A percentile compares a stretch with the other conserved stretches of the same genome.
These are phyloP conservation scores for Cercospora sp. DNA, from an alignment of 2,329 filamentous ascomycete species.

Conservation along the genomic window DNA sequence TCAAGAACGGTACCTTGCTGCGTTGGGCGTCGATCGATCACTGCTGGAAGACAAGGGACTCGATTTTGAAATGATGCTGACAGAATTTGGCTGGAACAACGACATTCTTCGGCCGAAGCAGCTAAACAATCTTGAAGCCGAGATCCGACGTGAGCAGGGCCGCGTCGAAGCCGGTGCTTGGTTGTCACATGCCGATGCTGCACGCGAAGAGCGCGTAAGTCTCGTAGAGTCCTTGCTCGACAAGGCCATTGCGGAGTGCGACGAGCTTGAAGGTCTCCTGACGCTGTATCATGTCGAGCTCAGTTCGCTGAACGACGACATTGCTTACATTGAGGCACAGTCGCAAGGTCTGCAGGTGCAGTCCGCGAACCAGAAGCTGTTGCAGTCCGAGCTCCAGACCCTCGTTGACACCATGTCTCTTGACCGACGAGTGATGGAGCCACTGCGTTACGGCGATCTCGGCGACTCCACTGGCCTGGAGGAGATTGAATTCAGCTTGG, in stretches of 20 bases:
- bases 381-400: constrained; percentile 84
- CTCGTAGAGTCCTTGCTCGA: constrained; percentile 85
- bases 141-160: constrained; percentile 83
- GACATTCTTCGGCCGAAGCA: constrained; percentile 71
- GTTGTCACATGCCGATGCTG: constrained; percentile 75
- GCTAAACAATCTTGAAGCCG: constrained; percentile 76
- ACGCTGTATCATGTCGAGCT: constrained; percentile 94
- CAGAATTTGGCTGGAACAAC: constrained; percentile 86
- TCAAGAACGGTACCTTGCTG: constrained; percentile 74
- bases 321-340: constrained; percentile 95
- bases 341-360: constrained; percentile 96
- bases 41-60: constrained; percentile 74
- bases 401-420: constrained; percentile 92
- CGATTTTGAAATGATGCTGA: constrained; percentile 79
- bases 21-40: constrained; percentile 72
- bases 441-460: constrained; percentile 71
- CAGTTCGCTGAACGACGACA: constrained; percentile 89
- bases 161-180: constrained; percentile 90
- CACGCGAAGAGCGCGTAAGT: constrained; percentile 82
- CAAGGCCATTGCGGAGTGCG: constrained; percentile 87
- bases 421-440: constrained; percentile 70
- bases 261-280: constrained; percentile 90
- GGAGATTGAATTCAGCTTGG: constrained; percentile 73
- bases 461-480: constrained; percentile 69
- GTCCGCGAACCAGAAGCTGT: constrained; percentile 90